Base-by-base conservation (phyloP, 2,329 filamentous ascomycete species). In the Chrysoporthe austroafricana region DNA sequence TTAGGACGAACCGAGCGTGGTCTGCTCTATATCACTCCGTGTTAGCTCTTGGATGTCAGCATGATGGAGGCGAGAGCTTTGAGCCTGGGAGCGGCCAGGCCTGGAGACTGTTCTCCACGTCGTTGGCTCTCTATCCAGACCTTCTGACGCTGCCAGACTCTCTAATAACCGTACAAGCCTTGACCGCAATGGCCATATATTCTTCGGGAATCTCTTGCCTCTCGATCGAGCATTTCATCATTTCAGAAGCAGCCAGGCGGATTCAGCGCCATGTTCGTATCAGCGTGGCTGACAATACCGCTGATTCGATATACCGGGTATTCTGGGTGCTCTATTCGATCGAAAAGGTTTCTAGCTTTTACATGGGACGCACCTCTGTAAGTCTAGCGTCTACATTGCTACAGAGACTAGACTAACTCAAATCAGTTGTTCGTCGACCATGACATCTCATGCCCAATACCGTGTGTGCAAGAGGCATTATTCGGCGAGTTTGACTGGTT, bases 91-190 rank as follows among this genome's bases (percentile, higher is more conserved):
- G 75, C 34, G 79, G 79, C 5, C 74, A 73, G 46, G 73, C 78
- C 0, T 82, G 81, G 81, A 75, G 75, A 9, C 72, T 81, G 4
- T 81, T 81, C 58, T 74, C 78, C 26, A 72, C 77, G 2, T 74
- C 79, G 4, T 73, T 82, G 4, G 73, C 74, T 5, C 59, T 77
- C 7, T 76, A 81, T 16, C 73, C 78, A 0, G 79, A 81, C 4
- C 71, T 78, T 0, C 64, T 77, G 18, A 71, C 70, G 9, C 66
- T 77, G 0, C 74, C 76, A 0, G 75, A 78, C 61, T 77, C 76
- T 4, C 67, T 77, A 7, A 67, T 71, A 8, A 70, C 72, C 5
- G 72, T 78, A 8, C 75, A 78, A 52, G 76, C 76, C 0, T 66
- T 77, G 64, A 74, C 76, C 1, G 75, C 76, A 8, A 76, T 77